A percentile compares a stretch with the other conserved stretches of the same genome.
phyloP scores from a whole-genome alignment of 1,139 yeast species.

The Hyphopichia buzzinii region DNA sequence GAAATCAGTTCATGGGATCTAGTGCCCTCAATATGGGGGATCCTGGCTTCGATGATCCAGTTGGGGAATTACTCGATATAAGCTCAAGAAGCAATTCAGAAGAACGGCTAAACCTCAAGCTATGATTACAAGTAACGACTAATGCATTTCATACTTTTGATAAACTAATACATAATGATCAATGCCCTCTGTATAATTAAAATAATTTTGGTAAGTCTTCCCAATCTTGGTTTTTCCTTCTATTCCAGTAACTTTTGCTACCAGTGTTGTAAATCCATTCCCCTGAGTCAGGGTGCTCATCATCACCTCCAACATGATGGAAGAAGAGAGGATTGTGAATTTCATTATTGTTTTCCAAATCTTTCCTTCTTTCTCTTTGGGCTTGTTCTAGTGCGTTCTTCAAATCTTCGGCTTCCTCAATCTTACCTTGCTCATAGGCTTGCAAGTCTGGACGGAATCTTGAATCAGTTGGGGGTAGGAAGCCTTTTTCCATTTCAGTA shows the following conservation, averaged over 20 bases:
- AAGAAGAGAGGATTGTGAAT: constrained; percentile 65
- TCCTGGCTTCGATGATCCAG: not conserved
- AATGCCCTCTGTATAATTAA: constrained; percentile 23
- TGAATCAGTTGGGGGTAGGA: constrained; percentile 82
- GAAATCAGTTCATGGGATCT: constrained; percentile 7
- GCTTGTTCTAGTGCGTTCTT: constrained; percentile 72
- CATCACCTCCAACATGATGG: constrained; percentile 37
- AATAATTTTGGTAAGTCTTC: constrained; percentile 30
- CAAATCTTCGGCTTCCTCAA: constrained; percentile 65
- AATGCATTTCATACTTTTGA: not conserved
- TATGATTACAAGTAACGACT: constrained; percentile 7
- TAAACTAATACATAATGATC: not conserved
- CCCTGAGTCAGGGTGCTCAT: constrained; percentile 37
- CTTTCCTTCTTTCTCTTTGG: constrained; percentile 76
- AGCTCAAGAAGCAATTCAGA: constrained; percentile 34
- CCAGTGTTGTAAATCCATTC: constrained; percentile 67
- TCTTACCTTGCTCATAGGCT: constrained; percentile 65
- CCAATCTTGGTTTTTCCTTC: constrained; percentile 65
- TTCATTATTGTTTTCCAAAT: constrained; percentile 44
- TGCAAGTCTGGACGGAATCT: constrained; percentile 84
- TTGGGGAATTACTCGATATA: constrained; percentile 16
- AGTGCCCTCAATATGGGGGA: not conserved
- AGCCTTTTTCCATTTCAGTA: constrained; percentile 62
- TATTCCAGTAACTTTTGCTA: constrained; percentile 73
- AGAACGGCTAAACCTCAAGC: constrained; percentile 36